Base-by-base conservation (phyloP, 371 early-diverging fungal genomes). In the Batkoa obscura region DNA sequence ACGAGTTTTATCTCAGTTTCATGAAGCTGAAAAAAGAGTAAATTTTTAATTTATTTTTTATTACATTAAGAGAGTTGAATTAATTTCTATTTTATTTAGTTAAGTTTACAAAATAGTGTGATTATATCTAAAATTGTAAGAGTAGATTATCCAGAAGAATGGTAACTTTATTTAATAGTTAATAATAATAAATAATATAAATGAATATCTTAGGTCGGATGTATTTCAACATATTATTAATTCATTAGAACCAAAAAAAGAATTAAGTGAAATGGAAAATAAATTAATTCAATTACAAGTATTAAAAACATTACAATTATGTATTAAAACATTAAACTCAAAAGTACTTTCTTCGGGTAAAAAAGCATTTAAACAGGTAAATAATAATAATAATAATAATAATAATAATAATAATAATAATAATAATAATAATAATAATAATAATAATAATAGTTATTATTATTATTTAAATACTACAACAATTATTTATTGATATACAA, bases 81-180 rank as follows among this genome's bases (percentile, higher is more conserved):
- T 35, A 34, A 3, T 3, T n/a, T 1, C 1, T 17, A 17, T 41
- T 57, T 51, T 10, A 34, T 50, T 32, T 64, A 85, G 82, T 71
- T 87, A n/a, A 76, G 81, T 34, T 68, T 73, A 8, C 83, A 81
- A 47, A 82, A 81, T 62, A 79, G 82, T n/a, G 77, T 86, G 0
- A 68, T 81, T 52, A 72, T 76, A 2, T 67, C 88, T 42, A 81
- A 84, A 59, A 82, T 90, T 59, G 85, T 87, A 9, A 67, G 87
- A 43, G 50, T 81, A 36, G 90, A 90, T 66, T 88, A 71, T 64
- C 90, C 90, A 9, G 63, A 70, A 58, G 83, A 87, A 59, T 90
- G 90, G 85, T 85, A 60, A 51, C 62, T 36, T 9, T 13, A 54
- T 2, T 34, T 56, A 32, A 12, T 34, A 38, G 31, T 15, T 51